Conservation (phyloP, 768 basidiomycete genomes). For the Podaxis carcinomalis region DNA sequence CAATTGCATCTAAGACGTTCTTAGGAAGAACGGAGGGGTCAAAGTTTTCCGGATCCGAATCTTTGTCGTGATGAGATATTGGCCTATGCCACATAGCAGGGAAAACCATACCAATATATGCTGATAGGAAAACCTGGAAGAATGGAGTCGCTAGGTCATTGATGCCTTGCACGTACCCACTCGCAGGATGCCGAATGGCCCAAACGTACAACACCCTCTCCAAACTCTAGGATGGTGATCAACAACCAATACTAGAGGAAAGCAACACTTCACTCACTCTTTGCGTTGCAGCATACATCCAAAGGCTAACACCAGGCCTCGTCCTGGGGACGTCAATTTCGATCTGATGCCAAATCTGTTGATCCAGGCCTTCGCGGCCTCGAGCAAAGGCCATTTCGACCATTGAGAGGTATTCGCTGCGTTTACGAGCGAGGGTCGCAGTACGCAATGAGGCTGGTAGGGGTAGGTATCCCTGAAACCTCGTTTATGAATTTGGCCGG, state of each 20-base stretch:
- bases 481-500: slow-evolving; percentile 4
- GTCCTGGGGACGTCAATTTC: slow-evolving; percentile 98
- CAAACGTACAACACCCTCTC: slow-evolving; percentile 97
- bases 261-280: slow-evolving; percentile 46
- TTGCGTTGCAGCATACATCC: slow-evolving; percentile 90
- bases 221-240: slow-evolving; percentile 55
- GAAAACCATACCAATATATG: slow-evolving; percentile 74
- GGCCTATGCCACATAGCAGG: neutral
- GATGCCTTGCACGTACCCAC: slow-evolving; percentile 98
- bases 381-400: slow-evolving; percentile 88
- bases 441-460: slow-evolving; percentile 72
- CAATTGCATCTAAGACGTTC: slow-evolving; percentile 74
- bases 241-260: slow-evolving; percentile 10
- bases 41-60: slow-evolving; percentile 86
- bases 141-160: slow-evolving; percentile 98
- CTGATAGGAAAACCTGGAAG: slow-evolving; percentile 94
- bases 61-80: slow-evolving; percentile 36
- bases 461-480: slow-evolving; percentile 82
- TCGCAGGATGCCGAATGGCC: slow-evolving; percentile 98
- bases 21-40: slow-evolving; percentile 74
- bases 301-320: slow-evolving; percentile 82
- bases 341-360: slow-evolving; percentile 99
- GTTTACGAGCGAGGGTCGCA: slow-evolving; percentile 80
- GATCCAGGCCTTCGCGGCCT: slow-evolving; percentile 82
- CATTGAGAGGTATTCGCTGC: slow-evolving; percentile 86